A percentile compares a stretch with the other conserved stretches of the same genome.
phyloP scores from a whole-genome alignment of 116 monocot species.

The Thalassia testudinum region DNA sequence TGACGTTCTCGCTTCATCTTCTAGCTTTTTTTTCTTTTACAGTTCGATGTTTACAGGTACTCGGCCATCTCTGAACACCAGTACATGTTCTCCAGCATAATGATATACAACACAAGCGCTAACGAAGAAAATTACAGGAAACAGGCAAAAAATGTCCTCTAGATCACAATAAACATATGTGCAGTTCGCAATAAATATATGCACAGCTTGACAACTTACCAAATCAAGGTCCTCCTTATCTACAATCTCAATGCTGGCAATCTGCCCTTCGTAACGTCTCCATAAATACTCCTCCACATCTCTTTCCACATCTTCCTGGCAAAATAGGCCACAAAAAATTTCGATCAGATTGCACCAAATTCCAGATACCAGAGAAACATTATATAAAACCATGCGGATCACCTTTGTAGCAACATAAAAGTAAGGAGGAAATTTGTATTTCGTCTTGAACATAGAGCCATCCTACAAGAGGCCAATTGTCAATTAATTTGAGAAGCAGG shows the following conservation, averaged over 20 bases:
- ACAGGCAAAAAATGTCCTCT: too few species aligned
- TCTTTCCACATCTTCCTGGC: constrained; percentile 59
- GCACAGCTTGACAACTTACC: constrained; percentile 27
- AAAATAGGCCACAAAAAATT: not conserved
- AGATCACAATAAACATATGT: too few species aligned
- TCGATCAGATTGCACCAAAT: too few species aligned
- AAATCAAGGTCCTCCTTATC: constrained; percentile 91
- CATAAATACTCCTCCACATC: constrained; percentile 84
- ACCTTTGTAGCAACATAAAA: constrained; percentile 90
- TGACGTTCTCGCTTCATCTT: too few species aligned
- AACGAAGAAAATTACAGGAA: too few species aligned
- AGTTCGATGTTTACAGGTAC: too few species aligned
- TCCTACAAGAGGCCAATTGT: constrained; percentile 22
- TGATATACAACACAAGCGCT: too few species aligned
- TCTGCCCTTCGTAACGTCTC: constrained; percentile 65
- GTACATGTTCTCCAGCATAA: too few species aligned
- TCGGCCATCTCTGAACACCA: too few species aligned
- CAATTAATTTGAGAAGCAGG: not conserved
- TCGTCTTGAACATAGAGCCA: constrained; percentile 80
- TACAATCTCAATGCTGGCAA: constrained; percentile 58
- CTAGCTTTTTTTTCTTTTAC: too few species aligned
- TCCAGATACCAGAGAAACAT: too few species aligned
- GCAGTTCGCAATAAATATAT: too few species aligned
- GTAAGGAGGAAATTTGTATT: constrained; percentile 72
- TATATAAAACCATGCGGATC: not conserved